Evolutionary conservation across 805 yeast genomes (phyloP), one percentile per base, ranked within the genome.

Genomic region (Wickerhamiella musiphila): DNA sequence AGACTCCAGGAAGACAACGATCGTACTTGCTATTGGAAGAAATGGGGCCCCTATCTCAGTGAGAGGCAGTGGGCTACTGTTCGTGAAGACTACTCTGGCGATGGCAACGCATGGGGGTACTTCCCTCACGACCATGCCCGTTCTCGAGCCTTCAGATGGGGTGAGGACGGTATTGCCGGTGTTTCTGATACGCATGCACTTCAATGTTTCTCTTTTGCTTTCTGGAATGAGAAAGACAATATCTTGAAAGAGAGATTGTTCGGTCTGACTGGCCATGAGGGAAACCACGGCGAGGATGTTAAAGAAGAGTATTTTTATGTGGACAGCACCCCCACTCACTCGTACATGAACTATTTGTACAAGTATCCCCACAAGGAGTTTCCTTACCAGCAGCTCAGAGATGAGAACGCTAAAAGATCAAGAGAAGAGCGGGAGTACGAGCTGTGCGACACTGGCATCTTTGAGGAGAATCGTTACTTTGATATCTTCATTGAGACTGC

Each of bases 261-360:
- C 53, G 95, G 95, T 2, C 66, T 82, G 24, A 82, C 94, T 18
- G 92, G 92, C 32, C 82, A 79, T 10, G 84, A 83, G 51, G 95
- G 94, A 9, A 84, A 84, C 52, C 95, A 83, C 53, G 95, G 95
- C 35, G 95, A 83, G 51, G 95, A 83, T 52, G 94, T 81, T 38
- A 83, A 83, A 57, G 59, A 54, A 34, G 49, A 50, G 32, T 54
- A 54, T 42, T 83, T 71, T 51, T 82, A 83, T 48, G 63, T 83
- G 38, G 95, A 83, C 57, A 83, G 81, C 56, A 78, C 92, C 9
- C 95, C 95, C 6, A 68, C 94, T 5, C 94, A 83, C 57, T 74
- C 93, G 22, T 83, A 82, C 57, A 77, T 81, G 78, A 83, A 84
- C 60, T 81, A 74, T 45, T 63, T 81, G 36, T 83, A 83, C 66